phyloP scores from a whole-genome alignment of 78 protist species.

The Dictyostelium capitatum region DNA sequence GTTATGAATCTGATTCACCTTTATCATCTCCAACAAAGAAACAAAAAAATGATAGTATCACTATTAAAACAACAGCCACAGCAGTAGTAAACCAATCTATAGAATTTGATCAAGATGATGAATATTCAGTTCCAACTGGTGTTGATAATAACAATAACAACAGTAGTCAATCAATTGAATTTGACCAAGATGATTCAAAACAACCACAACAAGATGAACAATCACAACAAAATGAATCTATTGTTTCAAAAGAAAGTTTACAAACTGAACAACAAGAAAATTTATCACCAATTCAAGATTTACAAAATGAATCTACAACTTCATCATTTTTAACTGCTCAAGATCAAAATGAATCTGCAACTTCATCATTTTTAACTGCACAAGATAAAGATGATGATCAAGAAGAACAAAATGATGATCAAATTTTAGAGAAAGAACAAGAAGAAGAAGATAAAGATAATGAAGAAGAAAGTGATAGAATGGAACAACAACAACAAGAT shows the following conservation, averaged over 20 bases:
- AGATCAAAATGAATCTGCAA: too few relatives aligned
- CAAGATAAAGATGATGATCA: neutral
- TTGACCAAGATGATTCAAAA: neutral
- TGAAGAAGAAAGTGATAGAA: neutral
- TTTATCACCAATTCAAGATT: neutral
- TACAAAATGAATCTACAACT: neutral
- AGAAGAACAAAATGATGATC: neutral
- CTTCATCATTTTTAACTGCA: too few relatives aligned
- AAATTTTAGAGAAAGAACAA: neutral
- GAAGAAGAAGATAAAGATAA: neutral
- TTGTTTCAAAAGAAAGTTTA: neutral
- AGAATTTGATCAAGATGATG: slow-evolving; percentile 25
- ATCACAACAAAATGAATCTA: neutral
- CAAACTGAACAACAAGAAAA: neutral
- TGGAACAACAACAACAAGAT: neutral
- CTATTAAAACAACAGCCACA: neutral
- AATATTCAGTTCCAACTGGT: neutral
- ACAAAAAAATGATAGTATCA: neutral
- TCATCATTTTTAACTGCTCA: too few relatives aligned
- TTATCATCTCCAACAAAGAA: neutral
- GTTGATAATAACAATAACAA: neutral
- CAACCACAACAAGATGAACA: neutral
- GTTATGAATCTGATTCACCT: neutral
- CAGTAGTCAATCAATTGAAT: neutral
- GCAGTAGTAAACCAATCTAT: neutral